Conservation (phyloP, 1,284 basidiomycete genomes). For the Leucoagaricus sp. region DNA sequence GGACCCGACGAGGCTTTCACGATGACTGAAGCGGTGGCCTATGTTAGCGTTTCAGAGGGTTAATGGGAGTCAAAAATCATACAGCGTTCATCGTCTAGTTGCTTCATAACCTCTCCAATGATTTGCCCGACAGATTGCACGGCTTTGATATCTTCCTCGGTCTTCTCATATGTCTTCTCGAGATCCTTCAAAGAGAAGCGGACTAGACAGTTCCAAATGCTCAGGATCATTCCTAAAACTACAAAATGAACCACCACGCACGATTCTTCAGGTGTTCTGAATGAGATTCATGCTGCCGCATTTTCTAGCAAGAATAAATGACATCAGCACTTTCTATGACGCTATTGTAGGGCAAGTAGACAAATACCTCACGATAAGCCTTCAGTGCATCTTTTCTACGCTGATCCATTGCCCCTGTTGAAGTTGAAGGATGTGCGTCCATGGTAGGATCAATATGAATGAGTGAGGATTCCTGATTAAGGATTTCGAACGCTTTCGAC, state of each 20-base stretch:
- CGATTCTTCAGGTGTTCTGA: slow-evolving; percentile 86
- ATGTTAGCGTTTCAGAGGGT: slow-evolving; percentile 3
- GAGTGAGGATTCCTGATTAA: slow-evolving; percentile 16
- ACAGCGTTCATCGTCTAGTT: slow-evolving; percentile 98
- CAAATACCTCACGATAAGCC: slow-evolving; percentile 62
- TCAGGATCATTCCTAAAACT: neutral
- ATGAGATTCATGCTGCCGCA: slow-evolving; percentile 82
- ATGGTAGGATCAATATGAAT: slow-evolving; percentile 34
- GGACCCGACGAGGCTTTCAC: slow-evolving; percentile 99
- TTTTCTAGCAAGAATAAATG: slow-evolving; percentile 64
- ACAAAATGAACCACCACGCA: slow-evolving; percentile 40
- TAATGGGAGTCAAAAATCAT: slow-evolving; percentile 14
- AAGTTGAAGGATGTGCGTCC: slow-evolving; percentile 55
- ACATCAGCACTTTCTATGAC: slow-evolving; percentile 1
- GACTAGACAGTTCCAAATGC: slow-evolving; percentile 43
- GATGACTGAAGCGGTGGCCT: slow-evolving; percentile 67
- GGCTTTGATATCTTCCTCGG: slow-evolving; percentile 99
- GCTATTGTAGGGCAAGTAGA: neutral
- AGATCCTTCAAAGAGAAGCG: slow-evolving; percentile 86
- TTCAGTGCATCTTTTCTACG: slow-evolving; percentile 67
- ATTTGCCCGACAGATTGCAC: slow-evolving; percentile 99
- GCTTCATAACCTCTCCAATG: slow-evolving; percentile 98
- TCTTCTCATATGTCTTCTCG: slow-evolving; percentile 91
- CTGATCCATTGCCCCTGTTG: slow-evolving; percentile 57
- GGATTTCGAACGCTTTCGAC: slow-evolving; percentile 29